Evolutionary conservation across 768 basidiomycete genomes (phyloP).

Genomic region (Psilocybe azurescens): DNA sequence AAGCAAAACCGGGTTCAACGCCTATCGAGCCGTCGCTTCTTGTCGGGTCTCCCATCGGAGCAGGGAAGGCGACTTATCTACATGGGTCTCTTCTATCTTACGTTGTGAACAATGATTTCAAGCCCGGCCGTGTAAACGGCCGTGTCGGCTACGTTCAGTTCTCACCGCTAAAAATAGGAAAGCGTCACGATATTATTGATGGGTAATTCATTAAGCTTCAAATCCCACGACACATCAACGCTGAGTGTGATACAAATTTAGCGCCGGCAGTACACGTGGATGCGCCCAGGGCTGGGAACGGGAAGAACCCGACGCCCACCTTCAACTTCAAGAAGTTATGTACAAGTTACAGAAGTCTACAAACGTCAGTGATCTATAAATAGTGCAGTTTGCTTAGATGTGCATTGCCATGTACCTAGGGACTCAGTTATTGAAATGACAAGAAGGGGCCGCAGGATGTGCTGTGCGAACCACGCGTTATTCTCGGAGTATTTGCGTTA

Average conservation of each 20-base stretch:
- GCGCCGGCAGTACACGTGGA: not conserved
- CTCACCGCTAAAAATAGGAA: too few species aligned
- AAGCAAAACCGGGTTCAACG: too few species aligned
- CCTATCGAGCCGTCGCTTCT: too few species aligned
- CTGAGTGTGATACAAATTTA: not conserved
- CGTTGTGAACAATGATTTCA: not conserved
- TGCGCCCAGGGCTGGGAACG: not conserved
- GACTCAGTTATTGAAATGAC: too few species aligned
- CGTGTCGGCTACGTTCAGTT: too few species aligned
- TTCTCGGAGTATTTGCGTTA: not conserved
- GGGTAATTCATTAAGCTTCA: not conserved
- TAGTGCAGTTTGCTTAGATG: too few species aligned
- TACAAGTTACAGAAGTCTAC: too few species aligned
- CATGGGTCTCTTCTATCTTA: not conserved
- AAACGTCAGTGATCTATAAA: too few species aligned
- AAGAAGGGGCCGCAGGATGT: too few species aligned
- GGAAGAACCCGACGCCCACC: not conserved
- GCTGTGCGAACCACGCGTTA: not conserved
- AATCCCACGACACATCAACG: not conserved
- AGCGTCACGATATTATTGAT: not conserved
- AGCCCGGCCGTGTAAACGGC: too few species aligned
- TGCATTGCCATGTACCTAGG: too few species aligned
- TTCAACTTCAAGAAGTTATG: too few species aligned
- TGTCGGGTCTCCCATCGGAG: not conserved
- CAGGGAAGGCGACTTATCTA: not conserved